Base-by-base conservation (phyloP, 352 stramenopile genomes). In the Pseudoperonospora humuli region DNA sequence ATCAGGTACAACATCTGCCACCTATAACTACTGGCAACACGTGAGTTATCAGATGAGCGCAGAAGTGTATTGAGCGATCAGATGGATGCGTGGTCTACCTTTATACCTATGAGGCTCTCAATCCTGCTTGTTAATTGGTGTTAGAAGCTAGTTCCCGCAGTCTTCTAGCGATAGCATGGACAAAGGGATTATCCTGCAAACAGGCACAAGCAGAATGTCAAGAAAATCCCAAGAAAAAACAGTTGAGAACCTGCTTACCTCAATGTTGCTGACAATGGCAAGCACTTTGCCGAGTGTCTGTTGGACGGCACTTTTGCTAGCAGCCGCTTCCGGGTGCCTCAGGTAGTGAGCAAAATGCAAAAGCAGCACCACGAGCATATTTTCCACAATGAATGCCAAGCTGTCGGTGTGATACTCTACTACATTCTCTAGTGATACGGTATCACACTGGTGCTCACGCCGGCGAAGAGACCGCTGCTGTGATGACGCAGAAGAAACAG, bases 331-430 rank as follows among this genome's bases (percentile, higher is more conserved):
- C 18, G 60, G 24, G 27, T 70, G 55, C 14, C 40, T 43, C 27
- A 78, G 25, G 51, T 79, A 87, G 60, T 89, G 79, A 17, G 60
- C 48, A 21, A 87, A 79, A 54, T 92, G 79, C 18, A 81, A 61
- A 36, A 82, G 33, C 33, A 89, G 59, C 41, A 88, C 61, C 14
- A 85, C 67, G 11, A 75, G 57, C 66, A 84, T 80, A 59, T 87
- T 88, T 64, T 92, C 76, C 13, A 84, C 62, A 28, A 86, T 54
- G 34, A 92, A 92, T 9, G 61, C 50, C 53, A 88, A 49, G 40
- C 75, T 89, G 41, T 92, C 79, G 13, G 50, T 49, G 54, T 92
- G 70, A 45, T 89, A 86, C 50, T 86, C 76, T n/a, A 84, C 39
- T 43, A 86, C 60, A 53, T 60, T 76, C 43, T 72, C 58, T 33